Conservation (phyloP, 352 stramenopile genomes). For the Pythium utonaiense region DNA sequence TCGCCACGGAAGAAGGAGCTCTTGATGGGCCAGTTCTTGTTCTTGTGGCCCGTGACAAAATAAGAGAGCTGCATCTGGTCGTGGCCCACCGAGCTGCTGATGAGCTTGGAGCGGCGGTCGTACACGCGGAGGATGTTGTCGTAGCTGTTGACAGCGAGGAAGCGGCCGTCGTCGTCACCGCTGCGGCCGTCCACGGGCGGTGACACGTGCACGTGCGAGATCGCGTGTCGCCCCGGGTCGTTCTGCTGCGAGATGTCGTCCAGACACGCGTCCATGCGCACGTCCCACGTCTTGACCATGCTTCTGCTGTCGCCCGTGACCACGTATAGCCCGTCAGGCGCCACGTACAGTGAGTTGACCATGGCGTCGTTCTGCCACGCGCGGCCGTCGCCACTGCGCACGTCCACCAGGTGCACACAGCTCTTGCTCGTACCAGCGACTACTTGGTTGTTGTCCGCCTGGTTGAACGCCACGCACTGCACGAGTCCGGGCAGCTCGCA, state of each 20-base stretch:
- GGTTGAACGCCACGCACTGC: constrained; percentile 82
- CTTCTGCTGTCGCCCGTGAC: constrained; percentile 85
- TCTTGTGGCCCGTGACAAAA: constrained; percentile 81
- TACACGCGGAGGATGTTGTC: constrained; percentile 89
- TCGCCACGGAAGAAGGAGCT: constrained; percentile 87
- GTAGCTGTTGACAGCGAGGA: constrained; percentile 86
- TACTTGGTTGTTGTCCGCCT: constrained; percentile 77
- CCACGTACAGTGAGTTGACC: constrained; percentile 83
- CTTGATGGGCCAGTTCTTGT: constrained; percentile 91
- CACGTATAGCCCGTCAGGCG: constrained; percentile 69
- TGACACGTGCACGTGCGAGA: constrained; percentile 81
- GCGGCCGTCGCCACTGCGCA: constrained; percentile 38
- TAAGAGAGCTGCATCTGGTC: constrained; percentile 80
- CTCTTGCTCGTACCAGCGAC: constrained; percentile 82
- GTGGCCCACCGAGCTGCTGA: constrained; percentile 62
- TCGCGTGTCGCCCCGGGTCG: constrained; percentile 69
- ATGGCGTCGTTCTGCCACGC: constrained; percentile 83
- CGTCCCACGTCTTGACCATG: constrained; percentile 86
- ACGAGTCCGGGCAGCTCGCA: constrained; percentile 75
- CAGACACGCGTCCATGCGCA: constrained; percentile 76
- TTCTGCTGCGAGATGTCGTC: constrained; percentile 79
- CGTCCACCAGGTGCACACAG: constrained; percentile 67
- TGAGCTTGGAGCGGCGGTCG: constrained; percentile 77
- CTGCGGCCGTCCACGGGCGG: constrained; percentile 52
- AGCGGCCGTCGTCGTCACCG: constrained; percentile 70